Conservation (phyloP, 192 early-diverging fungal species). For the Coemansia sp. region DNA sequence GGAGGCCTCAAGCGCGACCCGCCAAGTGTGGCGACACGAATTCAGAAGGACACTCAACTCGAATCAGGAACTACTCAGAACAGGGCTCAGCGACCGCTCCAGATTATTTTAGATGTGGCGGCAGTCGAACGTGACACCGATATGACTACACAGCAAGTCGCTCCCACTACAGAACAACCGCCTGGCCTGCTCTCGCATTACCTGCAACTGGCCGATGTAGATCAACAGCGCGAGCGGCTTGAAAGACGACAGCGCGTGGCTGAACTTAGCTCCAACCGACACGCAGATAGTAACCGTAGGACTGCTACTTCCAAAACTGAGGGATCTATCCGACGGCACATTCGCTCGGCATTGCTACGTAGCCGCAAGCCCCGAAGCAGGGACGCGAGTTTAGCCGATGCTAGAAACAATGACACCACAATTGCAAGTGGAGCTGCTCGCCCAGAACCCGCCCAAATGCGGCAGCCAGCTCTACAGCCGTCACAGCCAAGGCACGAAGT, state of each 20-base stretch:
- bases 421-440: neutral
- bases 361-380: neutral
- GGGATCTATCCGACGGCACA: neutral
- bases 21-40: neutral
- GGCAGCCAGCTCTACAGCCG: neutral
- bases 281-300: neutral
- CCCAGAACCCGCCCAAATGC: neutral
- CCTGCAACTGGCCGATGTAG: constrained; percentile 26
- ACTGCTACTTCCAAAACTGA: neutral
- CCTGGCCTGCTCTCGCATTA: constrained; percentile 19
- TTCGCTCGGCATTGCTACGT: neutral
- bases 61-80: neutral
- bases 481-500: neutral
- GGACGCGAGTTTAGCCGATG: neutral
- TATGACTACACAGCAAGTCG: neutral
- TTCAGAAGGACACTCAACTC: neutral
- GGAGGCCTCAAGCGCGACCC: neutral
- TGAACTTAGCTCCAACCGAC: neutral
- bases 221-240: constrained; percentile 24
- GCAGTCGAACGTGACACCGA: constrained; percentile 16
- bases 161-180: neutral
- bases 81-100: constrained; percentile 14
- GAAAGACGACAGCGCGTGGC: neutral
- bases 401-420: neutral
- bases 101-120: constrained; percentile 21